These are phyloP conservation scores for Microstegium vimineum DNA, from an alignment of 176 grass and related monocot species.

Conservation along the genomic window DNA sequence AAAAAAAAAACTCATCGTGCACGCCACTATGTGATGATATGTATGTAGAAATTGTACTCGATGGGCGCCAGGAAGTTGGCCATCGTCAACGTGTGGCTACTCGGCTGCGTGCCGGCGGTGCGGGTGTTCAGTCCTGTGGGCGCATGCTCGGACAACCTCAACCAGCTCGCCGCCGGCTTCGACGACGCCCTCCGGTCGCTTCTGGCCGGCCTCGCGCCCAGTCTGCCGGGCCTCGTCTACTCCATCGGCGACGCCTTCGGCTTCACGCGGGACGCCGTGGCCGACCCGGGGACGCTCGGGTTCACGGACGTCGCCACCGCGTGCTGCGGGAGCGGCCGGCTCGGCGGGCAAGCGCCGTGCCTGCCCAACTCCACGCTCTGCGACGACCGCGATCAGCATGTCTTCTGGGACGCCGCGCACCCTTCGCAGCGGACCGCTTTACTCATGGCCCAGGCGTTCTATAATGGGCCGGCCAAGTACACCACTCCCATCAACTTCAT, in stretches of 20 bases:
- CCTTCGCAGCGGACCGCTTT: background rate
- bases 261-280: background rate
- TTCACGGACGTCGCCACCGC: background rate
- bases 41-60: conserved; percentile 8
- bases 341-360: background rate
- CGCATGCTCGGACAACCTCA: conserved; percentile 5
- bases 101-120: conserved; percentile 24
- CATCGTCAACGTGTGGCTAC: conserved; percentile 8
- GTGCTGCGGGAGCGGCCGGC: conserved; percentile 34
- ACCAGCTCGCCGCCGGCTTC: conserved; percentile 23
- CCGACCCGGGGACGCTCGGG: background rate
- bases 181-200: background rate
- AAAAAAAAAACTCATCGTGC: too few relatives aligned
- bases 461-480: background rate
- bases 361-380: background rate
- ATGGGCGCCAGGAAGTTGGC: conserved; percentile 42
- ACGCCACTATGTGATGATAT: too few relatives aligned
- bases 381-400: background rate
- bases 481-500: conserved; percentile 3
- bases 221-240: conserved; percentile 29
- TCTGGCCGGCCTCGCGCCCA: background rate
- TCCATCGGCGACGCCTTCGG: conserved; percentile 25
- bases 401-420: conserved; percentile 39
- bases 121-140: background rate
- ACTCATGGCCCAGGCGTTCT: background rate